Evolutionary conservation across 2,329 filamentous ascomycete genomes (phyloP).

Genomic region (Penicillium sp.): DNA sequence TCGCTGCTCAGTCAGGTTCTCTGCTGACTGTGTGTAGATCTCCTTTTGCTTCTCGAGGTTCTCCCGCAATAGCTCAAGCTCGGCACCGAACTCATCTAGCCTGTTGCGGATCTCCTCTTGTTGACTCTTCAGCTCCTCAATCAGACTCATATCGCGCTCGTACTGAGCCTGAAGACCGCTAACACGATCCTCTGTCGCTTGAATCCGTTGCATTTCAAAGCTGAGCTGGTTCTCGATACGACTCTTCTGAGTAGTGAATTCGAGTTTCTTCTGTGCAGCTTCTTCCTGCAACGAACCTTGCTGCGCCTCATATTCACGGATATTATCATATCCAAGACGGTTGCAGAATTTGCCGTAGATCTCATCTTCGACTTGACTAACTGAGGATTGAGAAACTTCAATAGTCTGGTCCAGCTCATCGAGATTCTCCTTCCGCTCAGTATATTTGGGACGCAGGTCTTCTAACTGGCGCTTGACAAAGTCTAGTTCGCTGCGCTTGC

Average conservation of each 20-base stretch:
- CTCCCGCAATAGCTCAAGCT: conserved; percentile 74
- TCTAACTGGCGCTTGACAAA: conserved; percentile 71
- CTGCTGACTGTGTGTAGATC: conserved; percentile 67
- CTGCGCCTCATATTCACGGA: conserved; percentile 89
- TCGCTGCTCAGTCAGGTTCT: conserved; percentile 75
- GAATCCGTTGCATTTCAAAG: conserved; percentile 70
- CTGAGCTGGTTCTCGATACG: conserved; percentile 61
- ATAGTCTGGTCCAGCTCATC: conserved; percentile 61
- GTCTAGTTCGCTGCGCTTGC: conserved; percentile 79
- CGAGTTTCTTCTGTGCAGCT: conserved; percentile 78
- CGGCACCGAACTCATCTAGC: conserved; percentile 70
- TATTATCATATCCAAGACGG: conserved; percentile 81
- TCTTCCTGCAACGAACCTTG: conserved; percentile 92
- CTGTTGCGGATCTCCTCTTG: conserved; percentile 73
- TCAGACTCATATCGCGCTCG: conserved; percentile 65
- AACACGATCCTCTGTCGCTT: conserved; percentile 69
- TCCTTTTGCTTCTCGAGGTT: conserved; percentile 68
- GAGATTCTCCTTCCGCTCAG: conserved; percentile 69
- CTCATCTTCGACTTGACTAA: conserved; percentile 81
- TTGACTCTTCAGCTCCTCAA: conserved; percentile 68
- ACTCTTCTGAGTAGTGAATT: conserved; percentile 77
- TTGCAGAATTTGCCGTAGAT: conserved; percentile 85
- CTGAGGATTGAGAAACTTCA: conserved; percentile 59
- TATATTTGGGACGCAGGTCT: conserved; percentile 75
- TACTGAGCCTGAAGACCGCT: conserved; percentile 66